Base-by-base conservation (phyloP, 1,139 yeast genomes). In the Saccharomyces hybrid region DNA sequence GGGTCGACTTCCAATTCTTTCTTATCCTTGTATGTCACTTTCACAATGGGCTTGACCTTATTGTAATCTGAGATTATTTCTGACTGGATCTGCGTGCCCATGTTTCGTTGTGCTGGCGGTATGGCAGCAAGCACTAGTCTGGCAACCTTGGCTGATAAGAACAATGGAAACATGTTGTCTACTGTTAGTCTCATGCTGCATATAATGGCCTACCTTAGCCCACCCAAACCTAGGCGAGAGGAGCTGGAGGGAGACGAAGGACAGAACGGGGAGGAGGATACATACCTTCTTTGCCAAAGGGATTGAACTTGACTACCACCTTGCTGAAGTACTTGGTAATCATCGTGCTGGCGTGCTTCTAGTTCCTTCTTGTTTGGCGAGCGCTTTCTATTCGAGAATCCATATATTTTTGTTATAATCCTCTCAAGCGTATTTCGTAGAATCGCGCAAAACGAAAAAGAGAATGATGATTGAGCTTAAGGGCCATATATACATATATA, bases 11-110 rank as follows among this genome's bases (percentile, higher is more conserved):
- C 78, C 73, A 89, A 74, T 5, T 77, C 78, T 55, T 82, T 80
- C 64, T 91, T 93, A 70, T 91, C 97, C 71, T 87, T 88, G 74
- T 81, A 91, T 1, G 85, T 82, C 16, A 91, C 96, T 59, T 83
- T 78, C 42, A 91, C 81, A 34, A 77, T 65, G 25, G 96, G 89
- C 53, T 70, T 65, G 31, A 75, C 80, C 3, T 71, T 71, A 0
- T 86, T 76, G 11, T 57, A 56, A 14, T 70, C 67, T 3, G 78
- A 73, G 52, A 86, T 73, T 23, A 85, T 77, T 62, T 84, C 83
- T 60, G 77, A 77, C 56, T 82, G 81, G 13, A 79, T 75, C 23
- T 75, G 67, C 7, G 69, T 58, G 54, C 86, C 81, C 14, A 75
- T 66, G 46, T 76, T 73, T 62, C 80, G 82, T 64, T 83, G 74